A percentile compares a stretch with the other conserved stretches of the same genome.
phyloP scores from a whole-genome alignment of 2,329 filamentous ascomycete species.

The Colletotrichum sp. region DNA sequence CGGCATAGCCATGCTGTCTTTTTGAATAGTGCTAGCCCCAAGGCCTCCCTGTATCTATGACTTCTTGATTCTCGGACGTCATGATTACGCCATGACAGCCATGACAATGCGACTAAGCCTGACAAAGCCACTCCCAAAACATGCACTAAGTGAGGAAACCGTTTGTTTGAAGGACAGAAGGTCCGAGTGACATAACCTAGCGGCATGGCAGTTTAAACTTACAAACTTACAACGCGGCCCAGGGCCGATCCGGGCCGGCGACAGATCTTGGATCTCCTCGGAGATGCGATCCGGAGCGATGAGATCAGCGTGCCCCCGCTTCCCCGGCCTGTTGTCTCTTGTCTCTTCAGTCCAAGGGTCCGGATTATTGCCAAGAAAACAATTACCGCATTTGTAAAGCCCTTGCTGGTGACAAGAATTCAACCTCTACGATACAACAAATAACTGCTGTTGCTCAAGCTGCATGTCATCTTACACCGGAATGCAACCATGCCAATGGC shows the following conservation, averaged over 20 bases:
- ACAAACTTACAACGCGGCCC: not conserved
- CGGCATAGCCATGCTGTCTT: not conserved
- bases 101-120: not conserved
- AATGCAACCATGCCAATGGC: not conserved
- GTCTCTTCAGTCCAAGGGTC: not conserved
- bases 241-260: not conserved
- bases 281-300: not conserved
- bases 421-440: not conserved
- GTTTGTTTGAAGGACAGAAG: not conserved
- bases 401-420: not conserved
- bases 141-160: not conserved
- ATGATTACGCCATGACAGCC: slow-evolving; percentile 18
- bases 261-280: not conserved
- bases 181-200: not conserved
- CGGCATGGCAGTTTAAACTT: not conserved
- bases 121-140: not conserved
- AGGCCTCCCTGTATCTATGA: not conserved
- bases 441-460: fast-evolving
- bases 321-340: not conserved
- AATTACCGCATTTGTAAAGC: not conserved
- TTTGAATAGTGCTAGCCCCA: not conserved
- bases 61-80: not conserved
- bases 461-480: fast-evolving
- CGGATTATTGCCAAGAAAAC: not conserved
- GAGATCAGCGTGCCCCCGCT: not conserved